Conservation (phyloP, 192 early-diverging fungal genomes). For the Oehlia diaphana region DNA sequence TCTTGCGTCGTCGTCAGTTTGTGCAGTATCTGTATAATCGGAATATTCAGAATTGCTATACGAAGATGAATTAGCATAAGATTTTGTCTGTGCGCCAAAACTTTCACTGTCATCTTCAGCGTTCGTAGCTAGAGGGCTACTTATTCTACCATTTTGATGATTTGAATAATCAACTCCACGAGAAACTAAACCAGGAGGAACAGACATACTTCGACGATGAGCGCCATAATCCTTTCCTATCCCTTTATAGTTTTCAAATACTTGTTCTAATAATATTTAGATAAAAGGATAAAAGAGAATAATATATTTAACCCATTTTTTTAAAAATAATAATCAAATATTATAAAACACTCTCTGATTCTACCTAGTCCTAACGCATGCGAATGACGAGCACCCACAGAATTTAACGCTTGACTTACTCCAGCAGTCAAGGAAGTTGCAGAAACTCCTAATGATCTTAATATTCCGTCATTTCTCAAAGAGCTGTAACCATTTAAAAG, state of each 20-base stretch:
- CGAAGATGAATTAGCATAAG: conserved; percentile 32
- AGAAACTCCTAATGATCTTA: conserved; percentile 18
- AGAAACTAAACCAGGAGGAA: neutral
- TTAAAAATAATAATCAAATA: neutral
- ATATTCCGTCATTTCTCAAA: conserved; percentile 31
- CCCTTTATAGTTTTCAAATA: conserved; percentile 20
- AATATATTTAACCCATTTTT: neutral
- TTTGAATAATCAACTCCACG: neutral
- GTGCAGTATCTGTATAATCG: conserved; percentile 7
- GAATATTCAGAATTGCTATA: conserved; percentile 27
- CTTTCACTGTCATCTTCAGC: conserved; percentile 32
- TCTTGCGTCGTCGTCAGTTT: conserved; percentile 9
- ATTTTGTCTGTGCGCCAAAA: conserved; percentile 18
- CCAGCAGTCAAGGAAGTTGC: conserved; percentile 27
- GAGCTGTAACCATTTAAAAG: conserved; percentile 28
- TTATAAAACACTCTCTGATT: neutral
- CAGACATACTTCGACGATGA: conserved; percentile 26
- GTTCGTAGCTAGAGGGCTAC: conserved; percentile 24
- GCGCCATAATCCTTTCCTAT: neutral
- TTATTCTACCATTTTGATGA: conserved; percentile 22
- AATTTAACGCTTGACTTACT: conserved; percentile 28
- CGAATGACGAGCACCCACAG: conserved; percentile 45
- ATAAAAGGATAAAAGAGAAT: neutral
- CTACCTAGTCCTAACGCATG: conserved; percentile 40
- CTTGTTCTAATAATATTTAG: conserved; percentile 21